Conservation (phyloP, 345 rosid genomes). For the Psidium guajava region DNA sequence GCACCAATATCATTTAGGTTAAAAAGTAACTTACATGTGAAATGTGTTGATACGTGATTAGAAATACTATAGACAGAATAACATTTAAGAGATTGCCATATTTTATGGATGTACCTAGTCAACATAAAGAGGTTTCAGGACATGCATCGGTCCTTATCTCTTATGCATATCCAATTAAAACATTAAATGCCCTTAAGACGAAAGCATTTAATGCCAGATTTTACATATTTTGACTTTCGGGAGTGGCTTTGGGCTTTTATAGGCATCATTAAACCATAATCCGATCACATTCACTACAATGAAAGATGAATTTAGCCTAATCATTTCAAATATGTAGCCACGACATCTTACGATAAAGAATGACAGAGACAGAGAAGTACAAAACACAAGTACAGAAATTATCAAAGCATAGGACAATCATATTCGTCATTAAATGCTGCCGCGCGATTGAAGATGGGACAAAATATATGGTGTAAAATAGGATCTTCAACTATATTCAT, state of each 20-base stretch:
- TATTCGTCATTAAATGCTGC: not conserved
- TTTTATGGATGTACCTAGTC: not conserved
- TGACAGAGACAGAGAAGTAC: not conserved
- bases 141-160: not conserved
- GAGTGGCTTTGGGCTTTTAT: not conserved
- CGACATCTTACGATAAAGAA: not conserved
- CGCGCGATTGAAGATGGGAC: not conserved
- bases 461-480: not conserved
- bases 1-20: not conserved
- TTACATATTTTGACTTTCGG: not conserved
- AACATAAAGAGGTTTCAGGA: not conserved
- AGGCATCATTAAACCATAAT: not conserved
- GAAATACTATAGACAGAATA: not conserved
- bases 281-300: not conserved
- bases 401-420: not conserved
- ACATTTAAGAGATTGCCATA: not conserved
- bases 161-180: not conserved
- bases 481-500: not conserved
- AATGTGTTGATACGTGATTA: not conserved
- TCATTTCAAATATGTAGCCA: not conserved
- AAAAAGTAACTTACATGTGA: not conserved
- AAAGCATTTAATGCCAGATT: not conserved
- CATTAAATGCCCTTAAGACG: not conserved
- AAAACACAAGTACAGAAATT: not conserved
- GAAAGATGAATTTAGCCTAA: not conserved